phyloP scores from a whole-genome alignment of 768 basidiomycete species.

The Lactifluus rugatus region DNA sequence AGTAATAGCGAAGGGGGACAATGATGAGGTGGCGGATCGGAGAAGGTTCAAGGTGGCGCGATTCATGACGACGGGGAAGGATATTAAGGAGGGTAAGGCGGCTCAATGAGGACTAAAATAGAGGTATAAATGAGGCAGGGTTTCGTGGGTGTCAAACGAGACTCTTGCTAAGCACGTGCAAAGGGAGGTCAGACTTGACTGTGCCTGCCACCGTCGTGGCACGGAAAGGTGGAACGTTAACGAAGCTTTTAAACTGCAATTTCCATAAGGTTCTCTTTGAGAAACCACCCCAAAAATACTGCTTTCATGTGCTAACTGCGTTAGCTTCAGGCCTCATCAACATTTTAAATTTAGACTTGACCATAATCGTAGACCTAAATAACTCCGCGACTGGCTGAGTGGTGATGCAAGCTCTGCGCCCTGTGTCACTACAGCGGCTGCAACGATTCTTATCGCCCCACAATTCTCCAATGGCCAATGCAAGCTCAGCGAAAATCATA shows the following conservation, averaged over 20 bases:
- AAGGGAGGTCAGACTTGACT: too few species aligned
- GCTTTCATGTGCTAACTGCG: not conserved
- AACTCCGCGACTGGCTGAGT: not conserved
- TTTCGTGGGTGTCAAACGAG: not conserved
- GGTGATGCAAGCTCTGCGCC: conserved; percentile 6
- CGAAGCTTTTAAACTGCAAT: too few species aligned
- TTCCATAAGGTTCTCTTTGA: not conserved
- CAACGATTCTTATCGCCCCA: conserved; percentile 7
- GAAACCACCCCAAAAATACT: not conserved
- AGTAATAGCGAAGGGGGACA: conserved; percentile 40
- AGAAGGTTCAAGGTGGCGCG: conserved; percentile 42
- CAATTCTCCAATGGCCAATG: conserved; percentile 21
- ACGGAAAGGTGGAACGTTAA: too few species aligned
- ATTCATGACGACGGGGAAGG: conserved; percentile 34
- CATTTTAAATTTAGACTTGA: not conserved
- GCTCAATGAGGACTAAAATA: conserved; percentile 12
- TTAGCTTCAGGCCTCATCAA: not conserved
- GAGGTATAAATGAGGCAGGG: not conserved
- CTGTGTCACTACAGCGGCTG: not conserved
- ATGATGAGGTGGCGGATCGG: conserved; percentile 49
- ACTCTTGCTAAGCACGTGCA: too few species aligned
- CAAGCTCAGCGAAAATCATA: conserved; percentile 44
- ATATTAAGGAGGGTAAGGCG: conserved; percentile 10
- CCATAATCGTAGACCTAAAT: not conserved
- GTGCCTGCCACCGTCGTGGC: too few species aligned